These are phyloP conservation scores for Penium margaritaceum DNA, from an alignment of 139 green algal species.

Conservation along the genomic window DNA sequence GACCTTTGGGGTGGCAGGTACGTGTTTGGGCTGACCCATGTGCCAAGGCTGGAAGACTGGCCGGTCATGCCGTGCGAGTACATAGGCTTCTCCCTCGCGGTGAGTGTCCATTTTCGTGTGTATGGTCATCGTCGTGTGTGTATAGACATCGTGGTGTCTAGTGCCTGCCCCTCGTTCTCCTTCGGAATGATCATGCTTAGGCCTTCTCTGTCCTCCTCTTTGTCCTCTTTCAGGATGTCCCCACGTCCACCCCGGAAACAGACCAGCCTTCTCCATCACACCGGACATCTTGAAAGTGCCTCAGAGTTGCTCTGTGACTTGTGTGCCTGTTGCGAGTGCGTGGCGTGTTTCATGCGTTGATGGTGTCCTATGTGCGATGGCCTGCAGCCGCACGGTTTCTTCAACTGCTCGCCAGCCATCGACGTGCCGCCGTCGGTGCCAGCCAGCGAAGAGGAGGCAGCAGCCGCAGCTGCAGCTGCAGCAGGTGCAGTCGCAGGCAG, in stretches of 20 bases:
- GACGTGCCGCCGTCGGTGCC: constrained; percentile 37
- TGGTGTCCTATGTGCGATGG: not conserved
- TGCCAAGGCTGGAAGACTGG: constrained; percentile 57
- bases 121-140: not conserved
- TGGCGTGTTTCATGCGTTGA: not conserved
- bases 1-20: too few relatives aligned
- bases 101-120: constrained; percentile 33
- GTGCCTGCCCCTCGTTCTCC: not conserved
- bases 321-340: not conserved
- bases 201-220: too few relatives aligned
- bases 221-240: too few relatives aligned
- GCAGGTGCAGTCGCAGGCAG: too few relatives aligned
- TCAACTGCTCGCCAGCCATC: constrained; percentile 37
- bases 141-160: not conserved
- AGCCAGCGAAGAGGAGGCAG: too few relatives aligned
- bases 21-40: constrained; percentile 74
- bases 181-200: not conserved
- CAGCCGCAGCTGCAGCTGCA: too few relatives aligned
- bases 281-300: too few relatives aligned
- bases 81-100: constrained; percentile 38
- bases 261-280: too few relatives aligned
- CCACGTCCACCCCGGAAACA: too few relatives aligned
- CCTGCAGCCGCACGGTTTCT: constrained; percentile 38
- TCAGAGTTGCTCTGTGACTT: not conserved
- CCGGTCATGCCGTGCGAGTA: constrained; percentile 78